Base-by-base conservation (phyloP, 2,329 filamentous ascomycete genomes). In the Calonectria henricotiae region DNA sequence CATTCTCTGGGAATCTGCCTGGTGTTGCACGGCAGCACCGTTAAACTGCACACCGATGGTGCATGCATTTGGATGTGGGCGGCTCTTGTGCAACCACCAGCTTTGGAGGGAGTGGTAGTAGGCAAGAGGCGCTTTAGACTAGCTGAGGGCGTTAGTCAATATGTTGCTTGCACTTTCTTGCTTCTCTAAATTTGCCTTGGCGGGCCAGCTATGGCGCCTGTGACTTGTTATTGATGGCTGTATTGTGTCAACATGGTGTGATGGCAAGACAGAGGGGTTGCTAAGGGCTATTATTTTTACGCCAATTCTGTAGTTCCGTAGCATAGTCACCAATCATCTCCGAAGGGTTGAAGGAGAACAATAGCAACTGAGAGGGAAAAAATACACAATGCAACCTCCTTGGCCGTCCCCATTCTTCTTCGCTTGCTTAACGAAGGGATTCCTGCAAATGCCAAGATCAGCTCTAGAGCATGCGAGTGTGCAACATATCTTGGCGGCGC, bases 11-110 rank as follows among this genome's bases (percentile, higher is more conserved):
- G 61, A 46, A 63, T 63, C 47, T 47, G 46, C 58, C 30, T 49
- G 62, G 71, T 30, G 74, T 77, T 66, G 65, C 68, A 73, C 74
- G 67, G 74, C 73, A 75, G 71, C 65, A 69, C 75, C 75, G 75
- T 76, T 77, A 51, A 49, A 54, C 44, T 62, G 65, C 51, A 71
- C 65, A 65, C 65, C 72, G 67, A 71, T 71, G 63, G 68, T 69
- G 75, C 71, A 75, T 77, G 68, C 75, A 67, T 71, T 58, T 44
- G 44, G 72, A 74, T 64, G 70, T 74, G 73, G 69, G 65, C 68
- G 70, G 62, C 55, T 70, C 67, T 61, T 74, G 67, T 77, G 72
- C 58, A 75, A 70, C 75, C 66, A 54, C 30, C 55, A 44, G 37
- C 60, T 25, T 8, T 13, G 35, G 17, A 12, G 7, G 62, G 65